Conservation (phyloP, 2,329 filamentous ascomycete species). For the Ascomycota sp. region DNA sequence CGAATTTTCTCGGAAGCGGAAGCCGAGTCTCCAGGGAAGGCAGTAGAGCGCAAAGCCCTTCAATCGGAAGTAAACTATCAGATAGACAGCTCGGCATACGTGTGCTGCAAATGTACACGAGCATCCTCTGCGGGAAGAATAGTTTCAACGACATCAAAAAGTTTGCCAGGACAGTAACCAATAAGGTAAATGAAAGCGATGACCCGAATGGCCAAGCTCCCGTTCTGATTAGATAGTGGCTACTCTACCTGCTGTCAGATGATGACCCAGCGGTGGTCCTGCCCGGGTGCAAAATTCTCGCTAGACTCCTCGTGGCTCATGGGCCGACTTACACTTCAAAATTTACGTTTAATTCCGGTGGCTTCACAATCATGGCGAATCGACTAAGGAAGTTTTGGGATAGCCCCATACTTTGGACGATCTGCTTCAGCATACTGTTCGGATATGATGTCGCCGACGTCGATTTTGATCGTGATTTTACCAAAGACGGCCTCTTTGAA, state of each 20-base stretch:
- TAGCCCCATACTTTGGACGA: constrained; percentile 61
- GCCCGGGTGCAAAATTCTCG: constrained; percentile 60
- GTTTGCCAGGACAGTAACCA: constrained; percentile 85
- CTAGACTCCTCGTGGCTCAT: constrained; percentile 62
- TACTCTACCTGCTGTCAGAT: constrained; percentile 75
- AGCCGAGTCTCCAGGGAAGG: constrained; percentile 17
- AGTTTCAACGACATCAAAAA: constrained; percentile 52
- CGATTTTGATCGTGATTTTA: constrained; percentile 50
- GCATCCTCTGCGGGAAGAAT: constrained; percentile 51
- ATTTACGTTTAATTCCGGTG: constrained; percentile 63
- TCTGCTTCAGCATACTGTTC: constrained; percentile 75
- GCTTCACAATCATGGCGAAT: constrained; percentile 67
- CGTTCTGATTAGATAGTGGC: constrained; percentile 35
- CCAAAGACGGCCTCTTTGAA: constrained; percentile 50
- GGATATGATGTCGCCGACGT: constrained; percentile 57
- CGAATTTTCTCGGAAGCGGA: constrained; percentile 17
- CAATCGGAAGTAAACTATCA: constrained; percentile 19
- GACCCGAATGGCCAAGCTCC: too few relatives aligned
- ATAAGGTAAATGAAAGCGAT: constrained; percentile 38
- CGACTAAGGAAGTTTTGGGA: constrained; percentile 77
- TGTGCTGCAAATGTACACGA: constrained; percentile 55
- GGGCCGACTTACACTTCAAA: constrained; percentile 64
- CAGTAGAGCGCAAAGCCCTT: constrained; percentile 9
- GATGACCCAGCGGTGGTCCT: constrained; percentile 65
- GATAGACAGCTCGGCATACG: constrained; percentile 51